Conservation (phyloP, 805 yeast genomes). For the Kazachstania africana region DNA sequence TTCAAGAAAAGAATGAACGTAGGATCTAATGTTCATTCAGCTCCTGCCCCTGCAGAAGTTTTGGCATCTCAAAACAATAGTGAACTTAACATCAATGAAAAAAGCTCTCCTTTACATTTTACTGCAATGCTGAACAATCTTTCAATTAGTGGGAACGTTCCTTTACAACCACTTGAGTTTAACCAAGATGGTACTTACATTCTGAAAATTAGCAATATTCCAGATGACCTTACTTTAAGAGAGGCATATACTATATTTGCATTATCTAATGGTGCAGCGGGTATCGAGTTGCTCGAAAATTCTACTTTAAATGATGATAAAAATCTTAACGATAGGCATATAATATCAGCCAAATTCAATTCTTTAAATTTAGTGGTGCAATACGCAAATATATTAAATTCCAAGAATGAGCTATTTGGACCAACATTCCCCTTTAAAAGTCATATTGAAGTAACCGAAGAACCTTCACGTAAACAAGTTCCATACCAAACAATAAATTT, state of each 20-base stretch:
- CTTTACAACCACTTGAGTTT: constrained; percentile 5
- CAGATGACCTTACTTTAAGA: constrained; percentile 47
- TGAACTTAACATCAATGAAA: too few relatives aligned
- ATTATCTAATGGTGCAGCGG: constrained; percentile 48
- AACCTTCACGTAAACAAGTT: constrained; percentile 12
- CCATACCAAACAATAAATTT: constrained; percentile 5
- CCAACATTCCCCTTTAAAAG: constrained; percentile 30
- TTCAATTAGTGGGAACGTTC: constrained; percentile 10
- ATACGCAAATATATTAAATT: constrained; percentile 28
- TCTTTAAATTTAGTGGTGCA: constrained; percentile 33
- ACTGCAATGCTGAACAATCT: constrained; percentile 22
- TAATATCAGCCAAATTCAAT: constrained; percentile 32
- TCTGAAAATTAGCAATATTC: constrained; percentile 42
- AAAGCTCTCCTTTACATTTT: constrained; percentile 20
- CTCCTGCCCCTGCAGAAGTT: too few relatives aligned
- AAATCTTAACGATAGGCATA: constrained; percentile 4
- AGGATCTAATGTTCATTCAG: too few relatives aligned
- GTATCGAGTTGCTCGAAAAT: constrained; percentile 29
- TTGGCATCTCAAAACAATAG: too few relatives aligned
- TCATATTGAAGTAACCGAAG: constrained; percentile 29
- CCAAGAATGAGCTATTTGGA: constrained; percentile 33
- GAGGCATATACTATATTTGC: constrained; percentile 58
- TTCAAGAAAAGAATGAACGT: too few relatives aligned
- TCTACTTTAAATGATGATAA: background rate
- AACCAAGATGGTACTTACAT: constrained; percentile 4